Evolutionary conservation across 176 grass and related monocot species (phyloP), one percentile per base, ranked within the genome.

Genomic region (Pontederia paniculata): DNA sequence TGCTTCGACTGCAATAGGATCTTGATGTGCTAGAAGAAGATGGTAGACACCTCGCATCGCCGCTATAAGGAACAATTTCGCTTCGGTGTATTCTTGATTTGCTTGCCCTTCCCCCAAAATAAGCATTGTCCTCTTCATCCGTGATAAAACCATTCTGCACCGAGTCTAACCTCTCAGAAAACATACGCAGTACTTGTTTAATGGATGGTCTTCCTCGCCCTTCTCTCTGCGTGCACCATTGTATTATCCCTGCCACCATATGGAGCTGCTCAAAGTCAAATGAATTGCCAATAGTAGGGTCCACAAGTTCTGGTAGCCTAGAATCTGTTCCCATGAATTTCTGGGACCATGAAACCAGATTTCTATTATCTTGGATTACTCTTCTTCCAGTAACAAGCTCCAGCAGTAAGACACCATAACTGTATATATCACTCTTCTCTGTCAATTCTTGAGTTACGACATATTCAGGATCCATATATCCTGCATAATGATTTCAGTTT

Each of bases 381-480:
- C 71, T 81, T 42, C 86, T 83, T 12, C 91, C 91, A 0, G 82
- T 97, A 9, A 97, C 70, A 45, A 97, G 76, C 68, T 97, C 91
- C 22, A 97, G 72, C 9, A 97, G 74, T 23, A 97, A 70, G 66
- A 97, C 86, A 0, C 91, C 91, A 3, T 87, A 97, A 71, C 91
- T 97, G 74, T 97, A 97, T 62, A 97, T 81, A 58, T 97, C 91
- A 45, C 91, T 97, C 78, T 97, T 97, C 79, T 97, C 86, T 28
- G 91, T 87, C 79, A 97, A 56, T 64, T 90, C 91, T 68, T 90
- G 91, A 16, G 91, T 86, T 9, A 90, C 80, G 45, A 97, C 82
- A 25, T 97, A 97, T 63, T 97, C 91, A n/a, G 91, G 91, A 62
- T 97, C 91, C 91, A 97, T 97, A 70, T 97, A 97, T 42, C 91